Evolutionary conservation across 495 filamentous ascomycete species (phyloP).

Genomic region (Neurospora sp.): DNA sequence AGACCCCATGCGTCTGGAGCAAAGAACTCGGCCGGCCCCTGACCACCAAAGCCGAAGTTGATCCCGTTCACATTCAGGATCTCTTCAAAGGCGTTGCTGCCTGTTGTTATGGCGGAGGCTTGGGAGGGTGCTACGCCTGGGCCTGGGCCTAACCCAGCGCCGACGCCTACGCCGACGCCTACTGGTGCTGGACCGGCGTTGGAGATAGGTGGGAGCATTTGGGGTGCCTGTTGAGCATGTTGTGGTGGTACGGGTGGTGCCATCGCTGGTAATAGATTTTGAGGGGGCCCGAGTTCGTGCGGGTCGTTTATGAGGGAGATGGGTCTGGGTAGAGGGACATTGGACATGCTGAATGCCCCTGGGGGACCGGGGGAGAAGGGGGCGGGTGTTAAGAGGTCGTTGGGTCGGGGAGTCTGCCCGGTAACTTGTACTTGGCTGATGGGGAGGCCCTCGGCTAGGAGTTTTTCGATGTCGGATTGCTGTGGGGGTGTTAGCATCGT

Average conservation of each 20-base stretch:
- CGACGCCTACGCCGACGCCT: too few relatives aligned
- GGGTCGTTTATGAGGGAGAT: background rate
- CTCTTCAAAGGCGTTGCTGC: constrained; percentile 23
- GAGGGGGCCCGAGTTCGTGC: background rate
- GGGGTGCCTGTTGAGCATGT: background rate
- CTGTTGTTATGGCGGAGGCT: constrained; percentile 14
- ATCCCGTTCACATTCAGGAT: constrained; percentile 8
- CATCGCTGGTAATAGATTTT: background rate
- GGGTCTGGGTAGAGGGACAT: background rate
- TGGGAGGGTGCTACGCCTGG: constrained; percentile 13
- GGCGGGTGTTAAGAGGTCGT: background rate
- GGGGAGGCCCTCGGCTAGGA: constrained; percentile 27
- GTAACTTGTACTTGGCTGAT: constrained; percentile 1
- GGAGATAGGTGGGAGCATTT: background rate
- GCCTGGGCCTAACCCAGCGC: background rate
- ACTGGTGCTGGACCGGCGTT: background rate
- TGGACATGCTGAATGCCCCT: too few relatives aligned
- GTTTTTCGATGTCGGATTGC: constrained; percentile 36
- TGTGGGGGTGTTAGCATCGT: constrained; percentile 10
- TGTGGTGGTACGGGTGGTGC: background rate
- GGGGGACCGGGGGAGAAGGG: constrained; percentile 1
- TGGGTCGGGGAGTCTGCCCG: background rate
- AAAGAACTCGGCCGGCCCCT: background rate
- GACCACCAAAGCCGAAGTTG: constrained; percentile 10
- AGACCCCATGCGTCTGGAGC: background rate